A percentile compares a stretch with the other conserved stretches of the same genome.
Evolutionary conservation across 2,329 filamentous ascomycete genomes (phyloP).

Genomic region (Pseudocercospora musae): DNA sequence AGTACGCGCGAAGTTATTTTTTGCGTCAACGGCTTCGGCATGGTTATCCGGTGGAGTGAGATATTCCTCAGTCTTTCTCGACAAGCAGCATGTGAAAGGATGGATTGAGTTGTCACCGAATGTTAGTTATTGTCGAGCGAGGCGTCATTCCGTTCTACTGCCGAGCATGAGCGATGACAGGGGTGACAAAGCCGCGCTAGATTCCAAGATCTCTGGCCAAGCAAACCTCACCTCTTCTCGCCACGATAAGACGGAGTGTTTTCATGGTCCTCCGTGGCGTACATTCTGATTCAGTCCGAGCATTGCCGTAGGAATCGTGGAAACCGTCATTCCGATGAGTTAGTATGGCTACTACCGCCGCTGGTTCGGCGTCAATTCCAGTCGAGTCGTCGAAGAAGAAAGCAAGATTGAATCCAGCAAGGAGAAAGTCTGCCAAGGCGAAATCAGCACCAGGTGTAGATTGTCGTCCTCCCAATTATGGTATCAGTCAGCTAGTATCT

Average conservation of each 20-base stretch:
- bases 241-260: neutral
- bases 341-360: constrained; percentile 6
- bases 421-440: constrained; percentile 21
- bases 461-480: neutral
- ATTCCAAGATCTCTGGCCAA: neutral
- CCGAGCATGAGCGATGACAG: neutral
- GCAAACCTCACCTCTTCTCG: neutral
- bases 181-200: neutral
- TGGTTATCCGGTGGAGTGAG: neutral
- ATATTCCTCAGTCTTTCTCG: too few species aligned
- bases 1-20: constrained; percentile 1
- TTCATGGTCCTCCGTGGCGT: neutral
- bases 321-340: neutral
- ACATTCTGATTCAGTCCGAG: neutral
- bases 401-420: constrained; percentile 22
- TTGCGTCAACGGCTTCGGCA: constrained; percentile 1
- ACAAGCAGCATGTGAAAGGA: too few species aligned
- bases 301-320: neutral
- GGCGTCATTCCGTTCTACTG: neutral
- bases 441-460: neutral
- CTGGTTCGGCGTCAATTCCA: neutral
- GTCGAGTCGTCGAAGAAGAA: constrained; percentile 13
- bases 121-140: too few species aligned
- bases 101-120: too few species aligned
- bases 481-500: neutral